Percentiles rank a stretch among this genome's conserved stretches.
Evolutionary conservation across 192 early-diverging fungal species (phyloP).

Genomic region (Coemansia aciculifera): DNA sequence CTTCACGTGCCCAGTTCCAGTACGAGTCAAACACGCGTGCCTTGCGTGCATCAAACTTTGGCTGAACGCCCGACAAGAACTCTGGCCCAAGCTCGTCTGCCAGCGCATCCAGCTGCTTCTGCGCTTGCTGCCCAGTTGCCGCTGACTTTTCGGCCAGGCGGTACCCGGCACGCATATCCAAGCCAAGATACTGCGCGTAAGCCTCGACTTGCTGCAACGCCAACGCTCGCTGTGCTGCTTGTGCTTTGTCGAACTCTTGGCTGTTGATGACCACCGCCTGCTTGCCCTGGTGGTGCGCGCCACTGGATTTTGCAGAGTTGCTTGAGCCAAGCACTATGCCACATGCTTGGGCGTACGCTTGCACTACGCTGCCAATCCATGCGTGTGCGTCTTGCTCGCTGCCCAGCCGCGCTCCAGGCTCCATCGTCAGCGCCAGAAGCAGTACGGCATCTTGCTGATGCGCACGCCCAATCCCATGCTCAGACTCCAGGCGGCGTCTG

Average conservation of each 20-base stretch:
- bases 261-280: slow-evolving; percentile 72
- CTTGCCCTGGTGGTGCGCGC: not conserved
- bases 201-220: slow-evolving; percentile 77
- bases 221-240: slow-evolving; percentile 68
- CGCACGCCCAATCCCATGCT: slow-evolving; percentile 61
- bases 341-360: slow-evolving; percentile 69
- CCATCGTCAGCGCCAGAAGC: slow-evolving; percentile 76
- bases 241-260: slow-evolving; percentile 78
- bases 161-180: slow-evolving; percentile 73
- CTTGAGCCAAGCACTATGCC: slow-evolving; percentile 56
- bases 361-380: slow-evolving; percentile 73
- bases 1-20: slow-evolving; percentile 90
- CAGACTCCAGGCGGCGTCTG: slow-evolving; percentile 61
- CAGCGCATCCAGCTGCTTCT: slow-evolving; percentile 76
- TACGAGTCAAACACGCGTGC: slow-evolving; percentile 86
- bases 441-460: slow-evolving; percentile 76
- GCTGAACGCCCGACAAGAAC: slow-evolving; percentile 83
- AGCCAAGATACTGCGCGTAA: slow-evolving; percentile 77
- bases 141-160: slow-evolving; percentile 54
- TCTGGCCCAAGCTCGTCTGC: slow-evolving; percentile 81
- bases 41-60: slow-evolving; percentile 77
- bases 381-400: slow-evolving; percentile 72
- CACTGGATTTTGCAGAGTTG: slow-evolving; percentile 11
- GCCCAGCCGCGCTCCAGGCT: slow-evolving; percentile 76
- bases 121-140: slow-evolving; percentile 12